Conservation (phyloP, 768 basidiomycete genomes). For the Rhodotorula babjevae region DNA sequence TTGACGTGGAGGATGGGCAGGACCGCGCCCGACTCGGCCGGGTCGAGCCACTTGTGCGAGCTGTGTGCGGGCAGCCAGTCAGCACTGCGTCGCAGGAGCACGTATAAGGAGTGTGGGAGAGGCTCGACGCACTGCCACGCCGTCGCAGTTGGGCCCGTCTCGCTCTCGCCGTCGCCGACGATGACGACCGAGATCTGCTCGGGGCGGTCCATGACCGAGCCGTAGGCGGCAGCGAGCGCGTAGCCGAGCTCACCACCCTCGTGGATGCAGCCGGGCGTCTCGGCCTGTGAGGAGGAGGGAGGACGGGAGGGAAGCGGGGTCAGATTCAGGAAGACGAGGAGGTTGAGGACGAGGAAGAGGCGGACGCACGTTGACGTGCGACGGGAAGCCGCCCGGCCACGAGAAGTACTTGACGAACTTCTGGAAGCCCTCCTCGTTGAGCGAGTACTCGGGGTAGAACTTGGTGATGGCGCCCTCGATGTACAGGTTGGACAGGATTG, state of each 20-base stretch:
- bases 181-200: constrained; percentile 74
- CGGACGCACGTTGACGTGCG: constrained; percentile 50
- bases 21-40: constrained; percentile 80
- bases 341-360: neutral
- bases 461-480: constrained; percentile 65
- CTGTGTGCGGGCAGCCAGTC: constrained; percentile 50
- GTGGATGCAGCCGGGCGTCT: constrained; percentile 84
- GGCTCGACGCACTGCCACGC: constrained; percentile 42
- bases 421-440: constrained; percentile 47
- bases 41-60: constrained; percentile 83
- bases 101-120: neutral
- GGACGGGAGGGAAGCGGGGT: neutral
- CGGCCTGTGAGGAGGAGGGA: constrained; percentile 54
- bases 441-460: constrained; percentile 52
- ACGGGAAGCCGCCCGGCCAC: constrained; percentile 70
- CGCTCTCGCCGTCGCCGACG: constrained; percentile 74
- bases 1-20: constrained; percentile 77
- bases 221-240: constrained; percentile 75
- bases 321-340: constrained; percentile 45
- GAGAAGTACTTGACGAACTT: constrained; percentile 71
- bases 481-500: constrained; percentile 77
- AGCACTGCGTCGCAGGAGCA: no score
- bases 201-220: constrained; percentile 86
- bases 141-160: constrained; percentile 47
- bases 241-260: constrained; percentile 87